A percentile compares a stretch with the other conserved stretches of the same genome.
phyloP scores from a whole-genome alignment of 805 yeast species.

The Priceomyces castillae region DNA sequence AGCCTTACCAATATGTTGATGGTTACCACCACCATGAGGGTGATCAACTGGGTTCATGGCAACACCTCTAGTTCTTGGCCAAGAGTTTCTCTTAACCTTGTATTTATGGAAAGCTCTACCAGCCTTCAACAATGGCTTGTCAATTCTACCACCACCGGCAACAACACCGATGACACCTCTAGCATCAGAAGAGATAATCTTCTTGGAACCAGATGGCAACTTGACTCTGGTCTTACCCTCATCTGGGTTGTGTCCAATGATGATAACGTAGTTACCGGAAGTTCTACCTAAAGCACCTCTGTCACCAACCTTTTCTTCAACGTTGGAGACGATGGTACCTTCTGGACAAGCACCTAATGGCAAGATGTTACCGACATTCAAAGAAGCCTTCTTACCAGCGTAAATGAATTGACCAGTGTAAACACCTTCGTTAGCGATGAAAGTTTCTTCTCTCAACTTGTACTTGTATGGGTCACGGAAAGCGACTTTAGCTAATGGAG shows the following conservation, averaged over 20 bases:
- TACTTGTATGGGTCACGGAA: conserved; percentile 99
- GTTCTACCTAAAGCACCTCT: conserved; percentile 99
- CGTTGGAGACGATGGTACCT: conserved; percentile 98
- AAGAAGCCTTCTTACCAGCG: conserved; percentile 98
- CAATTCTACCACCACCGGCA: conserved; percentile 99
- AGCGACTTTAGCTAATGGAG: conserved; percentile 98
- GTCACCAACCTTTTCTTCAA: conserved; percentile 98
- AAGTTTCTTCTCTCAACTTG: conserved; percentile 96
- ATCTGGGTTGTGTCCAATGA: conserved; percentile 98
- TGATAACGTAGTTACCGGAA: conserved; percentile 98
- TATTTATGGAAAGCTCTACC: conserved; percentile 99
- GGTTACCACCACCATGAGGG: conserved; percentile 99
- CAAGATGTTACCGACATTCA: conserved; percentile 94
- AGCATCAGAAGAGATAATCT: conserved; percentile 90
- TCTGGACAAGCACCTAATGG: conserved; percentile 98
- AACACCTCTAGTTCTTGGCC: conserved; percentile 99
- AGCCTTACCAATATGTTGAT: conserved; percentile 38
- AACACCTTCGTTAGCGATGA: conserved; percentile 99
- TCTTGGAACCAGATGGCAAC: conserved; percentile 99
- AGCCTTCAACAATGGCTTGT: conserved; percentile 99
- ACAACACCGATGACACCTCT: conserved; percentile 99
- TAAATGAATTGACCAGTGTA: conserved; percentile 99
- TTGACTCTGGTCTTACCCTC: conserved; percentile 99
- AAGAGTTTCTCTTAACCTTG: conserved; percentile 99
- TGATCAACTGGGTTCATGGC: conserved; percentile 99